Percentiles rank a stretch among this genome's conserved stretches.
phyloP scores from a whole-genome alignment of 176 grass and related monocot species.

The Miscanthus lutarioriparius region DNA sequence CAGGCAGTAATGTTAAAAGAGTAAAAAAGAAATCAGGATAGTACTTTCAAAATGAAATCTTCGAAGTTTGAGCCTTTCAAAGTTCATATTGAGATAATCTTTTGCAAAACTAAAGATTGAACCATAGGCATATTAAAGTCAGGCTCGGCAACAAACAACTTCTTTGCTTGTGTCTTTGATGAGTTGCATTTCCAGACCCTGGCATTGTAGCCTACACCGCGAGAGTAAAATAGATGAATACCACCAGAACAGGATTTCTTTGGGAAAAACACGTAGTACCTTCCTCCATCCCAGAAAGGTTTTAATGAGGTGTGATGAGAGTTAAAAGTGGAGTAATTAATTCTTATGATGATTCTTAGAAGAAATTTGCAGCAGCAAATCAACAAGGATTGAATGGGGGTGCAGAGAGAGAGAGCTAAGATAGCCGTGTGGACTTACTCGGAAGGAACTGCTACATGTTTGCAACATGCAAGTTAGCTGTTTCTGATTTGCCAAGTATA shows the following conservation, averaged over 20 bases:
- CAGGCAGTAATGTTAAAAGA: neutral
- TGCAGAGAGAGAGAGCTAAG: neutral
- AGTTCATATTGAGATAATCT: too few species aligned
- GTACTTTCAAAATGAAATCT: neutral
- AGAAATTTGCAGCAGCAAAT: neutral
- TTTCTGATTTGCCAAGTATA: neutral
- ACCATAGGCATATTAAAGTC: neutral
- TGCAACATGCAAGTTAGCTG: neutral
- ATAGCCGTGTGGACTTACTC: neutral
- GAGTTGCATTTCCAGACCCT: neutral
- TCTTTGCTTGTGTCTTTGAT: neutral
- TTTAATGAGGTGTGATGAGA: neutral
- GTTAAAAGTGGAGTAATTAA: neutral
- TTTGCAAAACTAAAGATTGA: neutral
- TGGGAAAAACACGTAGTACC: neutral
- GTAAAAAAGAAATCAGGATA: neutral
- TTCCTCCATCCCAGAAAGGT: neutral
- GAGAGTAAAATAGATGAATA: neutral
- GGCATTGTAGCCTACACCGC: too few species aligned
- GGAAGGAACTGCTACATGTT: neutral
- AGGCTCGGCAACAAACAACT: neutral
- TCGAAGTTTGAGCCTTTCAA: neutral
- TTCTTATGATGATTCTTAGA: neutral
- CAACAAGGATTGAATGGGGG: neutral
- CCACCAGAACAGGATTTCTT: neutral